These are phyloP conservation scores for Stachybotrys echinatus DNA, from an alignment of 2,329 filamentous ascomycete genomes.

Conservation along the genomic window DNA sequence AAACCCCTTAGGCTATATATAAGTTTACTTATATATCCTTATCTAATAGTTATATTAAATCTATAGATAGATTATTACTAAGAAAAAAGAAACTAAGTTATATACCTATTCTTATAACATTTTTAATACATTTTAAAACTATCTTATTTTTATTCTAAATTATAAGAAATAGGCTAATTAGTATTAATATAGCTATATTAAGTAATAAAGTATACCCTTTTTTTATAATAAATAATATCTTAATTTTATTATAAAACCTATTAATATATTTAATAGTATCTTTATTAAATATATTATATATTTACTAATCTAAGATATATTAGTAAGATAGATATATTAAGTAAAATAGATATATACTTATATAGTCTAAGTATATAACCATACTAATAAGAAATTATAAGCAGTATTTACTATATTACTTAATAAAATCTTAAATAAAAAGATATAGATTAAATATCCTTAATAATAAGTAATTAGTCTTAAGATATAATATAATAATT, in stretches of 20 bases:
- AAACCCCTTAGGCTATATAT: constrained; percentile 23
- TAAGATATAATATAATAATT: constrained; percentile 29
- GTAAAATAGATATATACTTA: constrained; percentile 13
- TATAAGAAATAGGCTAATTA: constrained; percentile 27
- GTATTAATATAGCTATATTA: constrained; percentile 22
- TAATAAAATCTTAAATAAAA: constrained; percentile 27
- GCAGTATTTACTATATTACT: constrained; percentile 15
- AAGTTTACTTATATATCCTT: constrained; percentile 7
- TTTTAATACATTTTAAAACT: constrained; percentile 21
- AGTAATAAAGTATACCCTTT: constrained; percentile 11
- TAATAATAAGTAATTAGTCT: constrained; percentile 31
- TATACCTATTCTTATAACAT: constrained; percentile 22
- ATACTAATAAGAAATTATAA: constrained; percentile 26
- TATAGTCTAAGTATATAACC: constrained; percentile 26
- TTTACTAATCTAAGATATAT: constrained; percentile 19
- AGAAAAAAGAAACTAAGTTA: constrained; percentile 23
- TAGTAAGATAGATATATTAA: not conserved
- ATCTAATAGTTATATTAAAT: constrained; percentile 3
- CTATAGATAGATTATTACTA: constrained; percentile 2
- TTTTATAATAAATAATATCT: constrained; percentile 17
- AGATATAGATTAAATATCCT: constrained; percentile 27
- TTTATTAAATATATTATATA: constrained; percentile 25
- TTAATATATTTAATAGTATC: constrained; percentile 9
- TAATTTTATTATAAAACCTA: constrained; percentile 19
- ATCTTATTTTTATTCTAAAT: constrained; percentile 27